A percentile compares a stretch with the other conserved stretches of the same genome.
These are phyloP conservation scores for Xerocomellus intermedius DNA, from an alignment of 768 basidiomycete species.

Conservation along the genomic window DNA sequence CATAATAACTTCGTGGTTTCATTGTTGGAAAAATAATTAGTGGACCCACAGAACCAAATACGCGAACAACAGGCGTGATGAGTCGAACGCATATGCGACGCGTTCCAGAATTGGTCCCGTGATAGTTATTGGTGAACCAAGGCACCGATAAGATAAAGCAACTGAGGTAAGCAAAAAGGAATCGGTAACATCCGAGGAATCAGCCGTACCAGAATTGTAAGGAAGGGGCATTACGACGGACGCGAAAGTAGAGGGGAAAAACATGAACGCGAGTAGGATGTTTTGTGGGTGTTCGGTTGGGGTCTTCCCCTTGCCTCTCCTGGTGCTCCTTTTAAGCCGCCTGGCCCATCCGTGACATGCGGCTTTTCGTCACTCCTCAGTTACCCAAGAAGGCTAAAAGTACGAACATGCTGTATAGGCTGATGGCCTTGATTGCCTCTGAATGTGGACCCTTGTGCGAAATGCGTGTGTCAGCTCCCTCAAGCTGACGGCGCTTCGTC, in stretches of 20 bases:
- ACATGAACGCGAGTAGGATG: conserved; percentile 2
- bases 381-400: conserved; percentile 30
- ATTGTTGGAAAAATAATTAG: conserved; percentile 28
- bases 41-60: conserved; percentile 38
- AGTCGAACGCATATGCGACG: conserved; percentile 13
- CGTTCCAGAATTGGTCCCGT: conserved; percentile 11
- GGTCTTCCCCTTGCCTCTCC: conserved; percentile 5
- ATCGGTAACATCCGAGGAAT: conserved; percentile 18
- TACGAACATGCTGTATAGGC: conserved; percentile 17
- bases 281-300: conserved; percentile 6
- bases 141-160: conserved; percentile 26
- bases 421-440: conserved; percentile 26
- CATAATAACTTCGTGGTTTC: conserved; percentile 26
- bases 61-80: conserved; percentile 21
- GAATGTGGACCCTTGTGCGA: conserved; percentile 27
- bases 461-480: conserved; percentile 30
- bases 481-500: conserved; percentile 6
- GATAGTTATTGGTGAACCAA: background rate
- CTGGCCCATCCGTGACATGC: conserved; percentile 15
- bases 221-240: background rate
- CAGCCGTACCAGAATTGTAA: conserved; percentile 1
- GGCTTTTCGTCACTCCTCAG: conserved; percentile 13
- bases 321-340: conserved; percentile 26
- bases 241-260: background rate
- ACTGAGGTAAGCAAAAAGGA: conserved; percentile 13